Evolutionary conservation across 1,139 yeast species (phyloP).

Genomic region (Meyerozyma athensensis): DNA sequence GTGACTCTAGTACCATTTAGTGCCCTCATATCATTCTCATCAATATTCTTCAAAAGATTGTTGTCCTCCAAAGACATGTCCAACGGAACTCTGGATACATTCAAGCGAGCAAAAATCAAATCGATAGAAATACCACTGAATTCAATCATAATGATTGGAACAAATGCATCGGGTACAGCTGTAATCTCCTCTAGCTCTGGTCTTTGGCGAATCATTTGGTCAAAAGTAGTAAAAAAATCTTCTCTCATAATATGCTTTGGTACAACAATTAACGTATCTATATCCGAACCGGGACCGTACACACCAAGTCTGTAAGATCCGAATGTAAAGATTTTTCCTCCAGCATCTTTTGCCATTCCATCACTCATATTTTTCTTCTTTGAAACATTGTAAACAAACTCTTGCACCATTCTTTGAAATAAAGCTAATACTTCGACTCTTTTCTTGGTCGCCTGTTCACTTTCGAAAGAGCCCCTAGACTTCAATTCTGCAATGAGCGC

Average conservation of each 20-base stretch:
- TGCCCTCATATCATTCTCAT: slow-evolving; percentile 84
- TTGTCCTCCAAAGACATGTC: slow-evolving; percentile 77
- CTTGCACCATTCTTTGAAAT: slow-evolving; percentile 68
- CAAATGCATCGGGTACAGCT: slow-evolving; percentile 94
- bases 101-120: slow-evolving; percentile 76
- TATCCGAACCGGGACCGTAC: slow-evolving; percentile 97
- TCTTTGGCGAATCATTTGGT: slow-evolving; percentile 56
- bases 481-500: slow-evolving; percentile 72
- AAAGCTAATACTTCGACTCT: slow-evolving; percentile 69
- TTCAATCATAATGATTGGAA: slow-evolving; percentile 87
- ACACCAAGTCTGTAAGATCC: slow-evolving; percentile 95
- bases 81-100: slow-evolving; percentile 75
- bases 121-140: slow-evolving; percentile 89
- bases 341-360: slow-evolving; percentile 96
- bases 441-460: slow-evolving; percentile 73
- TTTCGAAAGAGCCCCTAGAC: slow-evolving; percentile 83
- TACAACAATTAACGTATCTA: slow-evolving; percentile 89
- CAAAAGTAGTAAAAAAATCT: slow-evolving; percentile 82
- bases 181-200: slow-evolving; percentile 86
- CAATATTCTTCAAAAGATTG: slow-evolving; percentile 75
- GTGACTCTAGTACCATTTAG: slow-evolving; percentile 96
- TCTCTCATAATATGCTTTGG: slow-evolving; percentile 93
- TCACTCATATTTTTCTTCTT: slow-evolving; percentile 85
- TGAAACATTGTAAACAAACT: slow-evolving; percentile 80
- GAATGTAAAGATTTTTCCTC: slow-evolving; percentile 91